A percentile compares a stretch with the other conserved stretches of the same genome.
Conservation (phyloP, 768 basidiomycete genomes). For the Auricularia sp. region DNA sequence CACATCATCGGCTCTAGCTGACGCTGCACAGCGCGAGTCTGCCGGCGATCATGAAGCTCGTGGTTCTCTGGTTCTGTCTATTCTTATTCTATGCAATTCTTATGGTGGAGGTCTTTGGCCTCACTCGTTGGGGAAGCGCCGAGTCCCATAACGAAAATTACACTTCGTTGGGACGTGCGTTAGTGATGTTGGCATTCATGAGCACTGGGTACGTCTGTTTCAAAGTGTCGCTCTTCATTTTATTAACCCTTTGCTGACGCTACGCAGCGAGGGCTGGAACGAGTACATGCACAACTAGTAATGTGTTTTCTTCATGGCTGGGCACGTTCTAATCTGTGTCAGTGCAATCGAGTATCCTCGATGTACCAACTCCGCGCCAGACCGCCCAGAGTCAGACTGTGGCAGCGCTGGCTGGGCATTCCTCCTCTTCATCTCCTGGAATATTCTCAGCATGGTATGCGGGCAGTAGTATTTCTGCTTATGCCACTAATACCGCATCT, state of each 20-base stretch:
- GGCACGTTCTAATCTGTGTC: conserved; percentile 9
- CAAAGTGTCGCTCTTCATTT: conserved; percentile 16
- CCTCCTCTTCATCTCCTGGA: conserved; percentile 88
- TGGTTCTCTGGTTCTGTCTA: conserved; percentile 79
- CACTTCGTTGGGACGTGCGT: conserved; percentile 61
- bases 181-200: conserved; percentile 89
- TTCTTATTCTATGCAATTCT: conserved; percentile 89
- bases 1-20: not conserved
- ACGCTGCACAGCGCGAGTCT: conserved; percentile 58
- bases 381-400: conserved; percentile 67
- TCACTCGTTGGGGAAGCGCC: conserved; percentile 74
- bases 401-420: conserved; percentile 79
- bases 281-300: conserved; percentile 96
- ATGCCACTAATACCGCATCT: not conserved
- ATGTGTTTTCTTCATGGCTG: not conserved
- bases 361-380: conserved; percentile 49
- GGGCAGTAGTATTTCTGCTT: conserved; percentile 12
- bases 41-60: conserved; percentile 73
- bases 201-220: conserved; percentile 61
- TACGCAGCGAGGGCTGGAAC: conserved; percentile 84
- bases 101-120: conserved; percentile 80
- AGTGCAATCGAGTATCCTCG: conserved; percentile 71
- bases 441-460: conserved; percentile 81
- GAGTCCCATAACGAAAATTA: conserved; percentile 71
- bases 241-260: conserved; percentile 3